Evolutionary conservation across 179 eudicot genomes (phyloP), one percentile per base, ranked within the genome.

Genomic region (Drosera spatulata): DNA sequence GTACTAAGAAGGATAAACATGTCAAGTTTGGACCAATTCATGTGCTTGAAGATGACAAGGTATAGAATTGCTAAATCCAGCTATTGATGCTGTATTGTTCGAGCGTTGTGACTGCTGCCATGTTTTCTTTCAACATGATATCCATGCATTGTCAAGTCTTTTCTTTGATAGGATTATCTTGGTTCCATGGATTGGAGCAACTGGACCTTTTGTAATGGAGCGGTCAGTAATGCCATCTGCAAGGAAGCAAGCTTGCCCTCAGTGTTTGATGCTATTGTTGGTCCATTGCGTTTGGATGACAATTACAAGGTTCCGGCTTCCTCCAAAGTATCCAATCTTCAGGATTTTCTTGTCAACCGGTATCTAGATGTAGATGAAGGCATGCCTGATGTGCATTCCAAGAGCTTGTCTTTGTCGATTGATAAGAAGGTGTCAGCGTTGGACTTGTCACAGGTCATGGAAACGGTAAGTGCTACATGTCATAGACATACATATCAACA

Each of bases 21-120:
- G 66, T 62, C 44, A 64, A 67, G 56, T 64, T 80, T 68, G 74
- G 73, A 57, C 96, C 95, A 65, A 75, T 93, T 75, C 99, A 93
- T 64, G 90, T 89, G 53, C 80, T 82, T 81, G 96, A 86, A 61
- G 66, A 65, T 56, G 69, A 54, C 50, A 73, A 81, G 95, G 99
- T 85, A 72, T 55, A 5, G 2, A 45, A 39, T 53, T 49, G 11
- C n/a, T 7, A 15, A 11, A 4, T 50, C 33, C 33, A 50, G 53
- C 53, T 50, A 50, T 50, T 50, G 10, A 50, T 50, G 50, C 50
- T 7, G 50, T 46, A 46, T 7, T 46, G 11, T 46, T 46, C 8
- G 10, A 7, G 4, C 4, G 11, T 46, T 46, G 11, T 46, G 50
- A 22, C 33, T 22, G 33, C 33, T 22, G 33, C 33, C 33, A 22